A percentile compares a stretch with the other conserved stretches of the same genome.
Conservation (phyloP, 805 yeast genomes). For the Yueomyces sp. region DNA sequence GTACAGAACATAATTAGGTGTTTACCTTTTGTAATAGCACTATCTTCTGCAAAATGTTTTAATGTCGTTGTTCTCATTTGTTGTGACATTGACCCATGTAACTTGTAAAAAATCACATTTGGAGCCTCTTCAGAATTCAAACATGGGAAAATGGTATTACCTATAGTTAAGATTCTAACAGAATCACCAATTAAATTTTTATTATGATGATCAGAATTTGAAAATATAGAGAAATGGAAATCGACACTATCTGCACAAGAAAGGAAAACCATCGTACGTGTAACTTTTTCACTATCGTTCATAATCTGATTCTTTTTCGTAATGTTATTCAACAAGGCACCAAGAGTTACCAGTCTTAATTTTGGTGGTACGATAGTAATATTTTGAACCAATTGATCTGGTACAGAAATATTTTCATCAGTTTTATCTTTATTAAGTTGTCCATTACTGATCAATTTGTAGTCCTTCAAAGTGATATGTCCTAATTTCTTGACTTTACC, state of each 20-base stretch:
- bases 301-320: slow-evolving; percentile 16
- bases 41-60: slow-evolving; percentile 38
- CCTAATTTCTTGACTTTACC: slow-evolving; percentile 71
- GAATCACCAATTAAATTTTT: slow-evolving; percentile 23
- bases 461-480: slow-evolving; percentile 56
- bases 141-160: slow-evolving; percentile 20
- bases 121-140: slow-evolving; percentile 24
- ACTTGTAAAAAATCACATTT: slow-evolving; percentile 42
- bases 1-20: slow-evolving; percentile 78
- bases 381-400: slow-evolving; percentile 80
- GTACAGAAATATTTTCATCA: slow-evolving; percentile 65
- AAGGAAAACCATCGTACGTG: slow-evolving; percentile 69
- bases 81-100: slow-evolving; percentile 88
- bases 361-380: slow-evolving; percentile 86
- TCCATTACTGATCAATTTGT: slow-evolving; percentile 47
- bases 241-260: slow-evolving; percentile 96
- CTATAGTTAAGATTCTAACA: slow-evolving; percentile 20
- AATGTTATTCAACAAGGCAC: slow-evolving; percentile 46
- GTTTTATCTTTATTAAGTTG: slow-evolving; percentile 7
- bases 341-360: slow-evolving; percentile 68
- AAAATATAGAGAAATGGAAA: slow-evolving; percentile 69
- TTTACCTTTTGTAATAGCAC: slow-evolving; percentile 29
- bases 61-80: slow-evolving; percentile 70
- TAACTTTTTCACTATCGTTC: slow-evolving; percentile 14
- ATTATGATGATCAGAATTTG: slow-evolving; percentile 35